Percentiles rank a stretch among this genome's conserved stretches.
These are phyloP conservation scores for Zhuliangozyma blackwelliae DNA, from an alignment of 1,139 yeast species.

Conservation along the genomic window DNA sequence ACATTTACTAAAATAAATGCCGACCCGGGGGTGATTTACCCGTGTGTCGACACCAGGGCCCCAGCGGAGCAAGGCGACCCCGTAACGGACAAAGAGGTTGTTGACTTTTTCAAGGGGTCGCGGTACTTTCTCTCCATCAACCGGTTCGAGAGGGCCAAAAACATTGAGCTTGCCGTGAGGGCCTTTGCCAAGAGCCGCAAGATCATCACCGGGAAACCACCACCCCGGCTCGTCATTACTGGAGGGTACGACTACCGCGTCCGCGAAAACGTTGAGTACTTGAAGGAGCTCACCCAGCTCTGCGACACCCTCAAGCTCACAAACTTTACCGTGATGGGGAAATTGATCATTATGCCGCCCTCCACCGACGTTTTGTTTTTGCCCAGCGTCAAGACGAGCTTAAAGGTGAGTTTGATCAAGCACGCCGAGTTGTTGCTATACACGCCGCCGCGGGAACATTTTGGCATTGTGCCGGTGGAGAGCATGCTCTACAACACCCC, in stretches of 20 bases:
- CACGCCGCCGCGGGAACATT: conserved; percentile 91
- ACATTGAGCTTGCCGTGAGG: conserved; percentile 69
- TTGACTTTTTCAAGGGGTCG: conserved; percentile 26
- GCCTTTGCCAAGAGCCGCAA: conserved; percentile 48
- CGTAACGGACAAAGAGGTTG: conserved; percentile 28
- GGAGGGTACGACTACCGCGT: conserved; percentile 92
- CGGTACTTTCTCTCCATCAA: conserved; percentile 69
- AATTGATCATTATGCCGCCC: conserved; percentile 32
- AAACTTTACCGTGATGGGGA: conserved; percentile 47
- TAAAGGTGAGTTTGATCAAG: conserved; percentile 62
- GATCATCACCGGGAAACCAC: conserved; percentile 7
- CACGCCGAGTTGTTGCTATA: conserved; percentile 63
- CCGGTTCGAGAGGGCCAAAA: conserved; percentile 84
- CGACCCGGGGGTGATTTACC: conserved; percentile 75
- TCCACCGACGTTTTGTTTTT: conserved; percentile 61
- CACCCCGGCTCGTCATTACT: conserved; percentile 56
- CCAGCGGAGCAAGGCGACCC: too few species aligned
- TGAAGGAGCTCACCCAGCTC: conserved; percentile 53
- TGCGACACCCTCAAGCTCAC: conserved; percentile 44
- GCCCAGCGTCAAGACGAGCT: conserved; percentile 67
- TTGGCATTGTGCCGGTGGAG: conserved; percentile 96
- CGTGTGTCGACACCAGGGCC: conserved; percentile 78
- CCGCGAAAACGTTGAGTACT: conserved; percentile 69
- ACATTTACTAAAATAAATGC: conserved; percentile 52
- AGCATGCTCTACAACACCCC: conserved; percentile 84